Evolutionary conservation across 164 flowering plant species (phyloP).

Genomic region (Piper betle): DNA sequence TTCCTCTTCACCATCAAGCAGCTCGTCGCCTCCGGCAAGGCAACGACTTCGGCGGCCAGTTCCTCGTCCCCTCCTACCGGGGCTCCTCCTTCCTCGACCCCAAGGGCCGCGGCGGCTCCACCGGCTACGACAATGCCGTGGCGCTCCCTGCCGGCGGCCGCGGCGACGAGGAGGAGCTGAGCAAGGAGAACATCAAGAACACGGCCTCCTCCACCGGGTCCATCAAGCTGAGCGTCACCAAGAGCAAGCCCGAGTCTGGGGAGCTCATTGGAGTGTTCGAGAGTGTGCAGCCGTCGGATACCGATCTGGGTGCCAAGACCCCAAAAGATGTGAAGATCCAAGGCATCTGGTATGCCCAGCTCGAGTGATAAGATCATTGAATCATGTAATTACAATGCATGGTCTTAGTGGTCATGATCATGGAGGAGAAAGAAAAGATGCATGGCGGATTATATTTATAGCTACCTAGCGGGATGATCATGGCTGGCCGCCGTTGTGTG

Average conservation of each 20-base stretch:
- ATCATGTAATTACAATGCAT: neutral
- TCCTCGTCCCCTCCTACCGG: conserved; percentile 83
- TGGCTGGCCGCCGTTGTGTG: no score
- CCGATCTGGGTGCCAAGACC: conserved; percentile 95
- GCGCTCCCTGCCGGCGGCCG: conserved; percentile 97
- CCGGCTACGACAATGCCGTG: conserved; percentile 87
- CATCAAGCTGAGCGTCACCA: conserved; percentile 64
- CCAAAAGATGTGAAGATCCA: conserved; percentile 92
- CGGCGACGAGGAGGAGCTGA: conserved; percentile 94
- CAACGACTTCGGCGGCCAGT: conserved; percentile 58
- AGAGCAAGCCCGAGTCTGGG: conserved; percentile 81
- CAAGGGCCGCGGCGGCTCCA: conserved; percentile 93
- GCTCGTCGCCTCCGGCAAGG: conserved; percentile 84
- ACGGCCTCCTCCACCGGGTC: conserved; percentile 52
- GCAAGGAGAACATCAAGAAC: conserved; percentile 76
- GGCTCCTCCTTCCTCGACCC: conserved; percentile 98
- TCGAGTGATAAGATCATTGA: conserved; percentile 51
- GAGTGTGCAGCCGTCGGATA: conserved; percentile 91
- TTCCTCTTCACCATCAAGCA: conserved; percentile 91
- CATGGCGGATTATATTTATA: no score
- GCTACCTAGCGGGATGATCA: no score
- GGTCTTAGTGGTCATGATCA: no score
- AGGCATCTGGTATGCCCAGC: conserved; percentile 95
- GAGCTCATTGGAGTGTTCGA: conserved; percentile 91
- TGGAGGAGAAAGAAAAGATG: no score